Conservation (phyloP, 805 yeast species). For the Metschnikowia corniflorae region DNA sequence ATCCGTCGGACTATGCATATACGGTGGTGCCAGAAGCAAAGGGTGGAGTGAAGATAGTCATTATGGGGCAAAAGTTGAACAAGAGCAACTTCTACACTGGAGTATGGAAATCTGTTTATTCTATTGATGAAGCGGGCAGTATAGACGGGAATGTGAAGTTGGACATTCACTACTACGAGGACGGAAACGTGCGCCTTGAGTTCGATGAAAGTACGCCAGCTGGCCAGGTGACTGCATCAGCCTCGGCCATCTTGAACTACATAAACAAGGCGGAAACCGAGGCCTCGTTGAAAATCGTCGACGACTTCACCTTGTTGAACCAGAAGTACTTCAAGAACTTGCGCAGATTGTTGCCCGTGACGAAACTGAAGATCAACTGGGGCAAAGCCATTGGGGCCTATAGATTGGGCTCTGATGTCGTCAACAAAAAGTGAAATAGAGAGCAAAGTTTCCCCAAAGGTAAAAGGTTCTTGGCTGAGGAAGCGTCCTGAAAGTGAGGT, state of each 20-base stretch:
- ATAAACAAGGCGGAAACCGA: constrained; percentile 57
- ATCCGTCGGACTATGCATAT: constrained; percentile 52
- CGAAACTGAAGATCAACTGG: constrained; percentile 91
- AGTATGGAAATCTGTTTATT: constrained; percentile 73
- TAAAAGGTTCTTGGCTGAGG: no score
- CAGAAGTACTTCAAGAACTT: constrained; percentile 77
- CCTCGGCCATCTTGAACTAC: constrained; percentile 35
- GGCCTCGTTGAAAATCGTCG: constrained; percentile 57
- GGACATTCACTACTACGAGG: constrained; percentile 91
- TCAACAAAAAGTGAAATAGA: constrained; percentile 23
- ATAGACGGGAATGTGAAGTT: constrained; percentile 56
- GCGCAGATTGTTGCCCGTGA: constrained; percentile 89
- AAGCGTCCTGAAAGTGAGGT: no score
- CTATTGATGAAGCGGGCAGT: constrained; percentile 26
- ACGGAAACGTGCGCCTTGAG: constrained; percentile 85
- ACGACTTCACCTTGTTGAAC: constrained; percentile 66
- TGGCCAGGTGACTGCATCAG: constrained; percentile 19
- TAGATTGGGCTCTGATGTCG: constrained; percentile 79
- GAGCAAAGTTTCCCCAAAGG: no score
- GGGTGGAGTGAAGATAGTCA: constrained; percentile 43
- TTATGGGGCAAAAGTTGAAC: constrained; percentile 70
- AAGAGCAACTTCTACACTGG: constrained; percentile 86
- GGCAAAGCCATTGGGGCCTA: constrained; percentile 89
- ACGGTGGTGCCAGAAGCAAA: constrained; percentile 37
- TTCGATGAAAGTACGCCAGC: constrained; percentile 32